Evolutionary conservation across 2,329 filamentous ascomycete genomes (phyloP).

Genomic region (Ascochyta fabae): DNA sequence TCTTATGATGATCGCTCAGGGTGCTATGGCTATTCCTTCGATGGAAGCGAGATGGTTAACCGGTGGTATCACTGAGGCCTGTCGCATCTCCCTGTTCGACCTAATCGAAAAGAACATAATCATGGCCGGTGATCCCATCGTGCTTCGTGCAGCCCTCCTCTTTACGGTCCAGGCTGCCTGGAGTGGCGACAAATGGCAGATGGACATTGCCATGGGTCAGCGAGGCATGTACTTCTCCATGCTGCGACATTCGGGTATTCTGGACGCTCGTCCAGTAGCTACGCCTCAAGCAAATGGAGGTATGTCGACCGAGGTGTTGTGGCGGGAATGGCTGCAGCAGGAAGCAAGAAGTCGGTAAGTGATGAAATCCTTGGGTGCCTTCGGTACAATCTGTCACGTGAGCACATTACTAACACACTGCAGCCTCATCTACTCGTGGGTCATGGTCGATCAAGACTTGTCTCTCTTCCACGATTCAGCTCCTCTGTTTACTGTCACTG

Average conservation of each 20-base stretch:
- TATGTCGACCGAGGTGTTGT: constrained; percentile 57
- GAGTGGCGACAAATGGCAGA: constrained; percentile 79
- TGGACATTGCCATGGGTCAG: constrained; percentile 78
- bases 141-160: constrained; percentile 69
- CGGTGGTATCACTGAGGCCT: constrained; percentile 72
- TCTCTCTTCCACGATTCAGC: constrained; percentile 50
- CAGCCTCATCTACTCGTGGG: constrained; percentile 76
- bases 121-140: constrained; percentile 68
- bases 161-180: constrained; percentile 73
- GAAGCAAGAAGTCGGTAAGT: constrained; percentile 68
- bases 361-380: constrained; percentile 18
- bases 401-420: constrained; percentile 26
- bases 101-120: constrained; percentile 75
- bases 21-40: constrained; percentile 69
- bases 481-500: constrained; percentile 66
- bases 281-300: constrained; percentile 56
- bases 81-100: constrained; percentile 74
- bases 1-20: constrained; percentile 75
- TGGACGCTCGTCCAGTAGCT: constrained; percentile 60
- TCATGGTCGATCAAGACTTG: constrained; percentile 73
- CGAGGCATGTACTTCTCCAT: constrained; percentile 76
- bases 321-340: constrained; percentile 69
- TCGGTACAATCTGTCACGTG: constrained; percentile 29
- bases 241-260: constrained; percentile 72
- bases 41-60: constrained; percentile 70